Conservation (phyloP, 2,329 filamentous ascomycete genomes). For the Ceratocystis alfenasii region DNA sequence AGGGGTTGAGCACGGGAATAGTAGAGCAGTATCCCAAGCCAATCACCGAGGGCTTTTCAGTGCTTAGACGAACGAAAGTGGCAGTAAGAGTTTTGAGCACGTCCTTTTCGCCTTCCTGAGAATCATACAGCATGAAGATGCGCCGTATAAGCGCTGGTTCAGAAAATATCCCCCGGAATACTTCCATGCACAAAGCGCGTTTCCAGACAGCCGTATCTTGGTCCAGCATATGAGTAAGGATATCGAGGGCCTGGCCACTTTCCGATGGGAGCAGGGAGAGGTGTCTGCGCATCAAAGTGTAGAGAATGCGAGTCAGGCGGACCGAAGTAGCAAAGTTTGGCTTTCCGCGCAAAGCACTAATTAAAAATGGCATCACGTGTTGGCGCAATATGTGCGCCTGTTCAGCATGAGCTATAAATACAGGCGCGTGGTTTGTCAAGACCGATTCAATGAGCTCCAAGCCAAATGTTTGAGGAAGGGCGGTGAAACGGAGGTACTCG, state of each 20-base stretch:
- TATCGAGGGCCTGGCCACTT: slow-evolving; percentile 68
- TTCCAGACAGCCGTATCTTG: slow-evolving; percentile 80
- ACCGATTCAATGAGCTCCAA: slow-evolving; percentile 88
- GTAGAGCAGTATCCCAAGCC: slow-evolving; percentile 83
- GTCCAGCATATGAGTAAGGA: slow-evolving; percentile 77
- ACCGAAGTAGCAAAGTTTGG: slow-evolving; percentile 72
- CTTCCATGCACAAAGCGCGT: slow-evolving; percentile 77
- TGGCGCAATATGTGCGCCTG: slow-evolving; percentile 66
- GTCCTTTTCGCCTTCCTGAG: slow-evolving; percentile 55
- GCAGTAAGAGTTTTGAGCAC: slow-evolving; percentile 74
- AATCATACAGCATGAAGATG: slow-evolving; percentile 72
- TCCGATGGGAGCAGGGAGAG: slow-evolving; percentile 62
- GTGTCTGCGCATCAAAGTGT: slow-evolving; percentile 68
- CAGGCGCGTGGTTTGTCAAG: slow-evolving; percentile 67
- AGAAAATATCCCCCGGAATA: slow-evolving; percentile 73
- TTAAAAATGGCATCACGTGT: slow-evolving; percentile 71
- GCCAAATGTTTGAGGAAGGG: slow-evolving; percentile 69
- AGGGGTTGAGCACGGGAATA: slow-evolving; percentile 53
- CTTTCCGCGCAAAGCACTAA: slow-evolving; percentile 63
- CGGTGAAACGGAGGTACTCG: slow-evolving; percentile 67
- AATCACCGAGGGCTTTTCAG: slow-evolving; percentile 80
- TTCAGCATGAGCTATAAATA: slow-evolving; percentile 69
- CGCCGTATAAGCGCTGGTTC: slow-evolving; percentile 66
- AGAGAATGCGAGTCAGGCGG: slow-evolving; percentile 68
- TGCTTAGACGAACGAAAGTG: slow-evolving; percentile 81